Conservation (phyloP, 495 filamentous ascomycete genomes). For the Aspergillus bertholletiae region DNA sequence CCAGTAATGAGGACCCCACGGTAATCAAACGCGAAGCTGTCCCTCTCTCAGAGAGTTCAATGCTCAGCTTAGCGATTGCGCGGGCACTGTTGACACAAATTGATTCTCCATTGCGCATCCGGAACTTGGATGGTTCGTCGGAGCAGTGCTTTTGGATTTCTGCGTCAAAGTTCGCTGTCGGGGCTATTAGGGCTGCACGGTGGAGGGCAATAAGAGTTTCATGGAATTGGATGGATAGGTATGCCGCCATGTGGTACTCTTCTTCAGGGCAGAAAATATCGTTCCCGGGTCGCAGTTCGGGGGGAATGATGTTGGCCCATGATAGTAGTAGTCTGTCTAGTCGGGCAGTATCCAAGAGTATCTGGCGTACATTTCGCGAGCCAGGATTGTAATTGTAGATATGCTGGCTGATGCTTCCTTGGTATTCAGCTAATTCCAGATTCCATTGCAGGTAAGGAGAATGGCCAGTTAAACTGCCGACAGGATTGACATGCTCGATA, state of each 20-base stretch:
- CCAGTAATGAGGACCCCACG: not conserved
- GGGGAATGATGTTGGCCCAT: slow-evolving; percentile 9
- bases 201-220: slow-evolving; percentile 10
- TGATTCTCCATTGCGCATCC: slow-evolving; percentile 6
- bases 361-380: slow-evolving; percentile 5
- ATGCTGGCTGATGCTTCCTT: slow-evolving; percentile 13
- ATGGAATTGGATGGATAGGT: slow-evolving; percentile 13
- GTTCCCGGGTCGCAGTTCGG: slow-evolving; percentile 9
- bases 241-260: slow-evolving; percentile 6
- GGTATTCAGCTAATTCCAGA: slow-evolving; percentile 8
- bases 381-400: slow-evolving; percentile 6
- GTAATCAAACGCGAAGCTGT: slow-evolving; percentile 5
- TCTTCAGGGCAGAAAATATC: slow-evolving; percentile 6
- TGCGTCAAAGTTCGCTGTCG: slow-evolving; percentile 5
- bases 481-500: not conserved
- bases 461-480: not conserved
- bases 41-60: slow-evolving; percentile 5
- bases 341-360: slow-evolving; percentile 9
- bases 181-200: slow-evolving; percentile 13
- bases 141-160: slow-evolving; percentile 2
- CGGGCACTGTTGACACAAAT: slow-evolving; percentile 13
- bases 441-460: slow-evolving; percentile 10
- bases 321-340: slow-evolving; percentile 1
- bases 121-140: slow-evolving; percentile 7
- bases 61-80: slow-evolving; percentile 13